Base-by-base conservation (phyloP, 1,139 yeast species). In the Yamadazyma sp. region DNA sequence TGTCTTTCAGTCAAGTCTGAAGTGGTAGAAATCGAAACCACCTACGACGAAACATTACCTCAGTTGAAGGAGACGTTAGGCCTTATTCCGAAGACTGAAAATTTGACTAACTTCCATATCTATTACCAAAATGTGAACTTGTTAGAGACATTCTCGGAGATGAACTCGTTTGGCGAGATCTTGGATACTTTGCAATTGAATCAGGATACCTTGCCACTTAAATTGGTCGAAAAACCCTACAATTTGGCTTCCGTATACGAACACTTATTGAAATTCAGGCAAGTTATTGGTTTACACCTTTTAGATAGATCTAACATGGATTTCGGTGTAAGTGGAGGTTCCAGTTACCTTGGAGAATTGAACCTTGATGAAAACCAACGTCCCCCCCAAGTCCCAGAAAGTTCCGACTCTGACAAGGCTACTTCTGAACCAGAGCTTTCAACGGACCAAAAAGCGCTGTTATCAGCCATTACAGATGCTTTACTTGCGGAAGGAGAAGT, bases 31-130 rank as follows among this genome's bases (percentile, higher is more conserved):
- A 41, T 50, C 26, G 45, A 52, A 33, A 57, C 67, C 26, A 53
- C 65, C 12, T 47, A 45, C 10, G 56, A 62, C 25, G 87, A 81
- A 49, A 62, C 80, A 22, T 55, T 85, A 42, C 66, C 73, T 38
- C 88, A 83, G 45, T 69, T 87, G 41, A 74, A 68, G 49, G 81
- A 79, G 55, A 73, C 83, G 17, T 63, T 87, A 41, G 65, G 74
- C 23, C 66, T 79, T 20, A 60, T 79, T 26, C 79, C 83, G 11
- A 68, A 70, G 23, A 74, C 83, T 32, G 73, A 75, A 50, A 82
- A 79, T 42, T 72, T 75, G 53, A 83, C 94, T 28, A 76, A 79
- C 52, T 87, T 79, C 55, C 64, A 73, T 6, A 64, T 87, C 23
- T 56, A 51, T 38, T 56, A 59, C 40, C 58, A 66, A n/a, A 75